Base-by-base conservation (phyloP, 2,329 filamentous ascomycete genomes). In the Lasiodiplodia sp. region DNA sequence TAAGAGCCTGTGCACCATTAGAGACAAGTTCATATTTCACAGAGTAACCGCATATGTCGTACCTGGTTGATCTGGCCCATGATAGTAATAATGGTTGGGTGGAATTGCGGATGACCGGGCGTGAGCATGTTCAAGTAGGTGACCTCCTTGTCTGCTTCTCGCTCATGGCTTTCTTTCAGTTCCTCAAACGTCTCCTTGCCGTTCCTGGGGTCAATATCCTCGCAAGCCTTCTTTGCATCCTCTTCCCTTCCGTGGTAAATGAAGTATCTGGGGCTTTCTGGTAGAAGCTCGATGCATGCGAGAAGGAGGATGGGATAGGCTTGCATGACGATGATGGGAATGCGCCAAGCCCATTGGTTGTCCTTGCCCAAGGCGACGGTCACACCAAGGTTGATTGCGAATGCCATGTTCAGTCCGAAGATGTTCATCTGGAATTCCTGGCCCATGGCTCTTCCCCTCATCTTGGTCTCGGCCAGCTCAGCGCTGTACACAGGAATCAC, bases 361-460 rank as follows among this genome's bases (percentile, higher is more conserved):
- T 78, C 74, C 71, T 89, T 88, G 3, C 87, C 86, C 4, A 89
- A 79, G 0, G 75, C 74, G 6, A 84, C 76, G 0, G 87, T 89
- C 2, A 87, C 81, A 1, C 78, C 81, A 1, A 89, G 78, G 71
- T 89, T 90, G 75, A 89, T 85, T 0, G 80, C 83, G 74, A 89
- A 89, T 0, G 87, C 87, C 83, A 88, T 84, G 69, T 88, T 82
- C 2, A 90, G 76, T 0, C 88, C 87, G 68, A 89, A 86, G 70
- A 90, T 89, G 71, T 90, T 90, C 75, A 84, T 85, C 74, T 89
- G 87, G 72, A 90, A 90, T 72, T 89, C 87, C 73, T 90, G 86
- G 1, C 87, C 87, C 53, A 90, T 75, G 1, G 87, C 86, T 71
- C 84, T 85, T 6, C 88, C 87, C 55, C 87, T 78, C 2, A 85